phyloP scores from a whole-genome alignment of 441 rosid genomes.

The Populus hybrid region DNA sequence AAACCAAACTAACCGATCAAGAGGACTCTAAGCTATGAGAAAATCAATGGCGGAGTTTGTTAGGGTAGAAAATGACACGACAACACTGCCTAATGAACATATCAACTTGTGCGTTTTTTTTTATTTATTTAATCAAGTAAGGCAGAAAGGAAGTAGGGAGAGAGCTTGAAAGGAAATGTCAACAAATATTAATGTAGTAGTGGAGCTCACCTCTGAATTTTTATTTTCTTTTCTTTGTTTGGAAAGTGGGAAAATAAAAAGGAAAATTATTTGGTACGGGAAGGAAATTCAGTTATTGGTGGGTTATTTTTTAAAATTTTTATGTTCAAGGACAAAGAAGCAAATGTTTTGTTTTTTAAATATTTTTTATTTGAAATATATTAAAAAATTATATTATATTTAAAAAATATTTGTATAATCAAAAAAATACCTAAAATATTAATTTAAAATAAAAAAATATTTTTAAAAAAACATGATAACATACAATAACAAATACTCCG shows the following conservation, averaged over 20 bases:
- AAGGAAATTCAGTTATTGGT: not conserved
- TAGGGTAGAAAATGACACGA: slow-evolving; percentile 22
- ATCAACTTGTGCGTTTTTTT: not conserved
- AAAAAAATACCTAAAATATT: too few species aligned
- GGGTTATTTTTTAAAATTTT: not conserved
- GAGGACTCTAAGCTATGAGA: slow-evolving; percentile 6
- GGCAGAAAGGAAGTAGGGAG: not conserved
- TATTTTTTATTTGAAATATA: too few species aligned
- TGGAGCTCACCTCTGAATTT: not conserved
- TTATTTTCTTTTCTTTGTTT: not conserved
- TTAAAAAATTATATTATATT: too few species aligned
- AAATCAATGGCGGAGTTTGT: slow-evolving; percentile 29
- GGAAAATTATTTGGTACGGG: not conserved
- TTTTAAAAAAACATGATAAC: too few species aligned
- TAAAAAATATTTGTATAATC: too few species aligned
- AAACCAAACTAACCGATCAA: slow-evolving; percentile 33
- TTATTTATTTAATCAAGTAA: not conserved
- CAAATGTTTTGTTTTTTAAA: too few species aligned
- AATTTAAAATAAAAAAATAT: too few species aligned
- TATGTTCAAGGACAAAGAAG: too few species aligned
- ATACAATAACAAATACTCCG: too few species aligned
- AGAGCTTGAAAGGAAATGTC: not conserved
- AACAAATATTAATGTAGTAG: not conserved
- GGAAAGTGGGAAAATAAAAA: slow-evolving; percentile 12
- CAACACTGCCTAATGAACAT: not conserved